These are phyloP conservation scores for Calonectria montana DNA, from an alignment of 2,329 filamentous ascomycete genomes.

Conservation along the genomic window DNA sequence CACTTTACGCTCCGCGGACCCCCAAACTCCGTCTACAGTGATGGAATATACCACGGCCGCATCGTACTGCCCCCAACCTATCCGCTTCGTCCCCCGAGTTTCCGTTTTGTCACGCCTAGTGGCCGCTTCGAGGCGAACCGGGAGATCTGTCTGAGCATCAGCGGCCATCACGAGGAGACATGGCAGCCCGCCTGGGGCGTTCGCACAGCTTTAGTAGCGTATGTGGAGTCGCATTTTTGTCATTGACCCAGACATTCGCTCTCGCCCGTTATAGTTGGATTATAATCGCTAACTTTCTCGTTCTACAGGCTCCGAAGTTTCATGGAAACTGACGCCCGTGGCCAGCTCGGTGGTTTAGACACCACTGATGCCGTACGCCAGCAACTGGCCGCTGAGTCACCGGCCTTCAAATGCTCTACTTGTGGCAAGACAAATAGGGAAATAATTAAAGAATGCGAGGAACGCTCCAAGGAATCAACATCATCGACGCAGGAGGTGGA, in stretches of 20 bases:
- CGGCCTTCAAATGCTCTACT: conserved; percentile 73
- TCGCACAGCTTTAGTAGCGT: conserved; percentile 82
- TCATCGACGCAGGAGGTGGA: conserved; percentile 54
- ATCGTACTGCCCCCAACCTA: conserved; percentile 92
- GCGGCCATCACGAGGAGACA: conserved; percentile 95
- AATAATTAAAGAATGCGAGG: conserved; percentile 78
- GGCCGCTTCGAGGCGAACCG: conserved; percentile 96
- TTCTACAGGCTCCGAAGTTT: conserved; percentile 75
- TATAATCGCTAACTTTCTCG: conserved; percentile 8
- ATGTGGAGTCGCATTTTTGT: conserved; percentile 56
- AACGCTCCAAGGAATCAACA: conserved; percentile 57
- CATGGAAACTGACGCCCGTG: conserved; percentile 90
- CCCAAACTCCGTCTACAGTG: conserved; percentile 80
- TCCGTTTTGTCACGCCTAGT: conserved; percentile 92
- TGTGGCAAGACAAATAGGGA: conserved; percentile 80
- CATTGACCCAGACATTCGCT: too few relatives aligned
- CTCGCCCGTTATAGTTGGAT: background rate
- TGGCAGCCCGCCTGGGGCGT: conserved; percentile 99
- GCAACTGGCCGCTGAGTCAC: conserved; percentile 75
- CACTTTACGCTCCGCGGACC: conserved; percentile 97
- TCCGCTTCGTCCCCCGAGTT: conserved; percentile 91
- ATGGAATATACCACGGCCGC: conserved; percentile 93
- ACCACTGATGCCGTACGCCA: conserved; percentile 74
- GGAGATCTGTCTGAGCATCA: conserved; percentile 95
- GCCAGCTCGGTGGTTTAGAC: conserved; percentile 92